phyloP scores from a whole-genome alignment of 176 grass and related monocot genomes.

The Rhynchospora pubera region DNA sequence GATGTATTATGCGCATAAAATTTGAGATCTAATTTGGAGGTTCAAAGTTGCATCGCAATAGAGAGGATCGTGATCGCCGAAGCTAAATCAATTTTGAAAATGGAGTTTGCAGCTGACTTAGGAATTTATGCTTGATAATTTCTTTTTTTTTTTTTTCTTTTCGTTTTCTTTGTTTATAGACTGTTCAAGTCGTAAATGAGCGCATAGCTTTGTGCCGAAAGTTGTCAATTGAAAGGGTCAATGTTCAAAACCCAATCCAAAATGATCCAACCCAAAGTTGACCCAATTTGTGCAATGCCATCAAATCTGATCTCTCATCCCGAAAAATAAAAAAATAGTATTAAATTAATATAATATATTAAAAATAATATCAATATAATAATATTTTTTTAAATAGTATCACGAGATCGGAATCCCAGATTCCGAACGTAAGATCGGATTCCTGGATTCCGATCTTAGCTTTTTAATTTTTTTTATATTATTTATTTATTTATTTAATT shows the following conservation, averaged over 20 bases:
- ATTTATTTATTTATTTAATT: too few relatives aligned
- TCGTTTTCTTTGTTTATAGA: not conserved
- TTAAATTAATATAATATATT: too few relatives aligned
- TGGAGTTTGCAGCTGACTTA: not conserved
- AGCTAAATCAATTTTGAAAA: not conserved
- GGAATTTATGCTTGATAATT: not conserved
- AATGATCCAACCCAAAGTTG: not conserved
- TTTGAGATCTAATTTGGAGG: not conserved
- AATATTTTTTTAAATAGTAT: too few relatives aligned
- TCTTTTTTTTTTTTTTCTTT: not conserved
- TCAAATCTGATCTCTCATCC: not conserved
- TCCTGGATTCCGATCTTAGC: too few relatives aligned
- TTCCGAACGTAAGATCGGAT: too few relatives aligned
- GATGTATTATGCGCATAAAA: not conserved
- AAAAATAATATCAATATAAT: too few relatives aligned
- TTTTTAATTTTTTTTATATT: too few relatives aligned
- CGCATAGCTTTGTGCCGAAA: not conserved
- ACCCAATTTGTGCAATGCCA: too few relatives aligned
- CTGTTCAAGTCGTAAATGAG: too few relatives aligned
- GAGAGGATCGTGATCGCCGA: not conserved
- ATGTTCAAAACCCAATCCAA: not conserved
- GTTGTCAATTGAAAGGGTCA: not conserved
- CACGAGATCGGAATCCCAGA: too few relatives aligned
- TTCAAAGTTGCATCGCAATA: not conserved
- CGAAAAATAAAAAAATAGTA: too few relatives aligned